phyloP scores from a whole-genome alignment of 2,329 filamentous ascomycete genomes.

The Nemania bipapillata region DNA sequence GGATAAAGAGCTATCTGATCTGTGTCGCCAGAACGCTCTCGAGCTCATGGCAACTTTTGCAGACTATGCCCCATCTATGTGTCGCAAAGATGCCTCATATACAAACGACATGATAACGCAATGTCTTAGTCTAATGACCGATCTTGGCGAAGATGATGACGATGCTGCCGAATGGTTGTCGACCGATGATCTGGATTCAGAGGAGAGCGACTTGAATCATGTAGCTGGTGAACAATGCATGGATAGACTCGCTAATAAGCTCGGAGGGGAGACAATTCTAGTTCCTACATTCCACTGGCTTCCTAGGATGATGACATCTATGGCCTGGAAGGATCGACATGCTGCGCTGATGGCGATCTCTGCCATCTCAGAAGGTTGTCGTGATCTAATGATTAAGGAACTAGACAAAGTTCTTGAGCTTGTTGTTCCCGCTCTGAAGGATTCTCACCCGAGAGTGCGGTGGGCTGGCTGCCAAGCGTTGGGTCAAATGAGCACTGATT shows the following conservation, averaged over 20 bases:
- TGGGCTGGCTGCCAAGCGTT: slow-evolving; percentile 98
- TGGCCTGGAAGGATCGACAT: slow-evolving; percentile 93
- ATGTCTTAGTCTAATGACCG: slow-evolving; percentile 97
- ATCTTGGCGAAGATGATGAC: slow-evolving; percentile 92
- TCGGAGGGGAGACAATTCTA: slow-evolving; percentile 91
- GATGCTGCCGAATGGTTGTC: slow-evolving; percentile 93
- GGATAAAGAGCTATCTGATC: slow-evolving; percentile 91
- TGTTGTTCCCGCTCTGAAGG: slow-evolving; percentile 89
- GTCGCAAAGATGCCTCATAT: slow-evolving; percentile 91
- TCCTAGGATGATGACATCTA: slow-evolving; percentile 95
- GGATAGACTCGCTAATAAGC: slow-evolving; percentile 96
- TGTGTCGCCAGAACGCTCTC: slow-evolving; percentile 91
- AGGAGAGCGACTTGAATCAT: slow-evolving; percentile 96
- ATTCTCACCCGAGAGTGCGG: slow-evolving; percentile 90
- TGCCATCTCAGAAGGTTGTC: slow-evolving; percentile 96
- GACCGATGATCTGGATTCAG: slow-evolving; percentile 92
- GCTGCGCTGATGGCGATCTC: slow-evolving; percentile 98
- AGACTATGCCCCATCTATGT: slow-evolving; percentile 92
- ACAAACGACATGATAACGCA: slow-evolving; percentile 98
- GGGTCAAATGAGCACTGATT: slow-evolving; percentile 99
- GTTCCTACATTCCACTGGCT: slow-evolving; percentile 97
- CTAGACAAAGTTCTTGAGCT: slow-evolving; percentile 92
- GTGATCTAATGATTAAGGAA: slow-evolving; percentile 94
- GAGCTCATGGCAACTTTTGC: slow-evolving; percentile 98
- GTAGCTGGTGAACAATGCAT: slow-evolving; percentile 98